Evolutionary conservation across 2,329 filamentous ascomycete genomes (phyloP), one percentile per base, ranked within the genome.

Genomic region (Fusarium chuoi): DNA sequence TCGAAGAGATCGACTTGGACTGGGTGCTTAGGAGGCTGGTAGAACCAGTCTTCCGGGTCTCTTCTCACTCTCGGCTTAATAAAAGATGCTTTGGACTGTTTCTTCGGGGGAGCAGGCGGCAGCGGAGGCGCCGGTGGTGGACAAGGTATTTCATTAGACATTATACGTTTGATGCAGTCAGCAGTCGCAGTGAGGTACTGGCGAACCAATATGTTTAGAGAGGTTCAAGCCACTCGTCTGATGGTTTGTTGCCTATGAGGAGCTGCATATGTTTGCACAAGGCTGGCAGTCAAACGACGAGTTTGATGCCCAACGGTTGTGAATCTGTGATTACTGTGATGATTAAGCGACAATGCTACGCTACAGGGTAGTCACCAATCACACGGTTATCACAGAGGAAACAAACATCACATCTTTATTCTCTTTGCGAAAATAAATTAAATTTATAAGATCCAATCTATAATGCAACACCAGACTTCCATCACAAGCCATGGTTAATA

Each of bases 151-250:
- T 61, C 5, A 4, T 41, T 14, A 5, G 52, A 13, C 65, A 68
- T 67, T 11, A 7, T n/a, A n/a, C n/a, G n/a, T n/a, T n/a, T n/a
- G n/a, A n/a, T n/a, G n/a, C n/a, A n/a, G n/a, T n/a, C n/a, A 38
- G 35, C 12, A 48, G 15, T 17, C 28, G 5, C 4, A 6, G 11
- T 13, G 14, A 48, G 14, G 17, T 17, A 7, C 2, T 46, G 26
- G 17, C 1, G 18, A 7, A 41, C 28, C 9, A 11, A 44, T 5
- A 10, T 24, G 15, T 2, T 45, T 22, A 24, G 9, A 22, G 8
- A 1, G 2, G 11, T 5, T 48, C 11, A 18, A 12, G 1, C 3
- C 3, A n/a, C n/a, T 20, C 7, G 12, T 9, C 1, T 41, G n/a
- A 49, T 49, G 18, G 12, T 30, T 30, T 20, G 13, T 26, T n/a